Base-by-base conservation (phyloP, 139 green algal species). In the Pycnococcus provasolii region DNA sequence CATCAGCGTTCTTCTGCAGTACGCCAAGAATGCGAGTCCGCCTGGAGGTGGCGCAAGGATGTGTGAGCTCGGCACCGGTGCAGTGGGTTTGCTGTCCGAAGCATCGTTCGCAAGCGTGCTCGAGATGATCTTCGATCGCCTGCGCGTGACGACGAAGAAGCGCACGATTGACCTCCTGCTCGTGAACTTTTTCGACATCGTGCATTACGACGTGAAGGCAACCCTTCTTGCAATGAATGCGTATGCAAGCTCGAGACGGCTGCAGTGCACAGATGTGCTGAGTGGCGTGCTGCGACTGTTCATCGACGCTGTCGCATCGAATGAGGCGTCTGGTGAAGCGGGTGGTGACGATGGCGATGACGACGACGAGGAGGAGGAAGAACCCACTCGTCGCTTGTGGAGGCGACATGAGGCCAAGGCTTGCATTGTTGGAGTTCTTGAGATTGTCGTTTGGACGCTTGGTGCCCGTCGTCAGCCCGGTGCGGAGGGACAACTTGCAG, bases 1-100 rank as follows among this genome's bases (percentile, higher is more conserved):
- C 45, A 80, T 96, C 70, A 78, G 87, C 54, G 73, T 89, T 37
- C 84, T 96, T 11, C 65, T 97, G 67, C 62, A 73, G 5, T 79
- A 82, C 63, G 91, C 86, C 67, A 26, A 41, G n/a, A 26, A 26
- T 26, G 26, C 77, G 68, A 1, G 85, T 84, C 2, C 73, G 71
- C 1, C 85, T 97, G 62, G 90, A 97, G 26, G 26, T 26, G 26
- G 26, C 73, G 41, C 66, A 0, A 95, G 73, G 67, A 58, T 97
- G 2, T 78, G 54, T 53, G 82, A 74, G 1, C 92, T 89, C 79
- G 53, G 94, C 7, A 45, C 75, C 44, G 67, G 94, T 7, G 73
- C 64, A 6, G 65, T 91, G 6, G 52, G 42, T 3, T 74, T 68
- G 46, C 40, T 75, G 41, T 15, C 13, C 42, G 48, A 53, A 7